Evolutionary conservation across 208 protist species (phyloP), one percentile per base, ranked within the genome.

Genomic region (Leishmania aethiopica): DNA sequence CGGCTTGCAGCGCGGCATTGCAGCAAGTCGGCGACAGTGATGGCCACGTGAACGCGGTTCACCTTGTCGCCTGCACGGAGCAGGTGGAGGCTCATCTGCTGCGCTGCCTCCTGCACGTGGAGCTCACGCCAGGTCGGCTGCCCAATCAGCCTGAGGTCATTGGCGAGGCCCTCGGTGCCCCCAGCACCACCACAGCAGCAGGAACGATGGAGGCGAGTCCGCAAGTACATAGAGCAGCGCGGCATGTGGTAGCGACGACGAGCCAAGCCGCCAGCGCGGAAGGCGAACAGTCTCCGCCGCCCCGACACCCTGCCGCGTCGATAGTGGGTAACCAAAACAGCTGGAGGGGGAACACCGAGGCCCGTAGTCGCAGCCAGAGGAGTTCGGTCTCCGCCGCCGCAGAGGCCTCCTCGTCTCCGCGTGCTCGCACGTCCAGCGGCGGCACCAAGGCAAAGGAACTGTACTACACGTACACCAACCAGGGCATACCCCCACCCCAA

Each of bases 401-500:
- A 53, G 35, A 3, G 42, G 47, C 73, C 10, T 77, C 49, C 32
- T 40, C 51, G 2, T 45, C 73, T 40, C 32, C 73, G 19, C 73
- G 35, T 45, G 11, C 2, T 28, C 49, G 51, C 19, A 4, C 32
- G 13, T 62, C 73, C 17, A 69, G 80, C 71, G n/a, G 77, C 57
- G 47, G 42, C 35, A 80, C 73, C 3, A 77, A 80, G 77, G 79
- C 79, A 7, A 78, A 72, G 51, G 81, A 77, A 42, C 64, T 84
- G 15, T 78, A 83, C 59, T 81, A 87, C 77, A 66, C 79, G 25
- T 87, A 87, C 78, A 83, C 83, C 51, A 82, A 75, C 45, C 75
- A 80, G 62, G 75, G 62, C 32, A 60, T 82, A 51, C 79, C 70
- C 25, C 25, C 75, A 28, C 35, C 64, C 28, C 53, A 32, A 22